These are phyloP conservation scores for Leptodontidium sp. DNA, from an alignment of 2,329 filamentous ascomycete genomes.

Conservation along the genomic window DNA sequence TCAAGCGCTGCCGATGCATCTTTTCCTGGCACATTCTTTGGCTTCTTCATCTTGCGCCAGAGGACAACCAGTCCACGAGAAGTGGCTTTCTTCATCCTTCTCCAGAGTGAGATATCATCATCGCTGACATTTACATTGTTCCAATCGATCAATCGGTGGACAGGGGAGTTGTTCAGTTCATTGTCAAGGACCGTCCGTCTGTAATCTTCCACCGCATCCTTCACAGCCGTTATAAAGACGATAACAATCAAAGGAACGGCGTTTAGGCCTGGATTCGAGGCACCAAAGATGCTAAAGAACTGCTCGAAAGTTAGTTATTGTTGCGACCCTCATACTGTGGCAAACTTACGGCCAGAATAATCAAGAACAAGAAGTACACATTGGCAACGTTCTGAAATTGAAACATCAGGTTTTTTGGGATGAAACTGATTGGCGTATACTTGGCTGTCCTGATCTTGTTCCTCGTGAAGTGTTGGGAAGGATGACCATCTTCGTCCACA, in stretches of 20 bases:
- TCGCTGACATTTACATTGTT: constrained; percentile 92
- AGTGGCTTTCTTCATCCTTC: constrained; percentile 87
- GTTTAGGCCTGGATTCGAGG: constrained; percentile 86
- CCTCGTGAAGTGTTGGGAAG: constrained; percentile 73
- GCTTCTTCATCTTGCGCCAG: constrained; percentile 59
- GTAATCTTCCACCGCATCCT: constrained; percentile 96
- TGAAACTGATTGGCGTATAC: constrained; percentile 93
- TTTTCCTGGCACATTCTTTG: constrained; percentile 52
- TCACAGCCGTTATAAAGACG: constrained; percentile 85
- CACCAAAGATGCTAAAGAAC: constrained; percentile 97
- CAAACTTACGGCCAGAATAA: constrained; percentile 86
- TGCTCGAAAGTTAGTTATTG: constrained; percentile 53
- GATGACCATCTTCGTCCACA: constrained; percentile 82
- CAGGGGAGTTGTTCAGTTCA: constrained; percentile 93
- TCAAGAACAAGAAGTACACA: constrained; percentile 96
- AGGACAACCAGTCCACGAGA: constrained; percentile 46
- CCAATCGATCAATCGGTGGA: constrained; percentile 89
- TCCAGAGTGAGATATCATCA: constrained; percentile 86
- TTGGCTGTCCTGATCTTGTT: constrained; percentile 99
- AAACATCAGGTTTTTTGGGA: constrained; percentile 96
- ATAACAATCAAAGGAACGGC: constrained; percentile 94
- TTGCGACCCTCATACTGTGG: background rate
- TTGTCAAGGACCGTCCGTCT: constrained; percentile 89
- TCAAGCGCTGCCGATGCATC: constrained; percentile 39
- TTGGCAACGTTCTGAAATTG: constrained; percentile 99